These are phyloP conservation scores for Backusella circina DNA, from an alignment of 192 early-diverging fungal genomes.

Conservation along the genomic window DNA sequence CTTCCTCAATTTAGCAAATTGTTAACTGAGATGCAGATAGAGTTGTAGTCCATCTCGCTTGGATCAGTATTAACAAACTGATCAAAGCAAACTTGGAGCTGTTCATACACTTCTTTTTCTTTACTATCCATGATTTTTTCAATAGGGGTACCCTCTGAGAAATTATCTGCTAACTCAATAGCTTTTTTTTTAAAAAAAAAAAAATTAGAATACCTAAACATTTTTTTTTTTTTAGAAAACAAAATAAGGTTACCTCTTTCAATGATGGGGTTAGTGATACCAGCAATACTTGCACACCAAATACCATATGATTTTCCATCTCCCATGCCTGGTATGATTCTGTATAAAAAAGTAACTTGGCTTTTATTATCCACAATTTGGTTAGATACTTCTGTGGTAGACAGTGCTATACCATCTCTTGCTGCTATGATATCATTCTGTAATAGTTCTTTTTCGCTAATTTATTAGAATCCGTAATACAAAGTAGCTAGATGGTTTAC, in stretches of 20 bases:
- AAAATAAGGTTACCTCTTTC: conserved; percentile 32
- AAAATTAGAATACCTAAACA: background rate
- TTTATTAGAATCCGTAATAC: conserved; percentile 44
- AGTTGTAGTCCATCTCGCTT: background rate
- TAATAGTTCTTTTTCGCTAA: conserved; percentile 33
- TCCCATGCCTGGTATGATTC: conserved; percentile 39
- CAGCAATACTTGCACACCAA: conserved; percentile 42
- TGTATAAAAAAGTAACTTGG: conserved; percentile 61
- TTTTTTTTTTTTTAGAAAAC: background rate
- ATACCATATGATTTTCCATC: conserved; percentile 41
- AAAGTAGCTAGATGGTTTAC: conserved; percentile 48
- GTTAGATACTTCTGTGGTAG: conserved; percentile 6
- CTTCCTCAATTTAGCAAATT: background rate
- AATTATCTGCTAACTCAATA: background rate
- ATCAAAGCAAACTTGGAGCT: background rate
- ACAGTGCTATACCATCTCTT: conserved; percentile 21
- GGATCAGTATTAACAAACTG: background rate
- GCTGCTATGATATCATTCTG: conserved; percentile 58
- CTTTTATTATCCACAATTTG: conserved; percentile 15
- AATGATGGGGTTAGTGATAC: conserved; percentile 31
- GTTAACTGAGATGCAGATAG: background rate
- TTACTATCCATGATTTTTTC: background rate
- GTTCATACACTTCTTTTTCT: background rate
- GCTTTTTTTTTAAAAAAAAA: background rate
- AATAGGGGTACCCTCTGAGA: background rate